These are phyloP conservation scores for Aphanocladium album DNA, from an alignment of 2,329 filamentous ascomycete species.

Conservation along the genomic window DNA sequence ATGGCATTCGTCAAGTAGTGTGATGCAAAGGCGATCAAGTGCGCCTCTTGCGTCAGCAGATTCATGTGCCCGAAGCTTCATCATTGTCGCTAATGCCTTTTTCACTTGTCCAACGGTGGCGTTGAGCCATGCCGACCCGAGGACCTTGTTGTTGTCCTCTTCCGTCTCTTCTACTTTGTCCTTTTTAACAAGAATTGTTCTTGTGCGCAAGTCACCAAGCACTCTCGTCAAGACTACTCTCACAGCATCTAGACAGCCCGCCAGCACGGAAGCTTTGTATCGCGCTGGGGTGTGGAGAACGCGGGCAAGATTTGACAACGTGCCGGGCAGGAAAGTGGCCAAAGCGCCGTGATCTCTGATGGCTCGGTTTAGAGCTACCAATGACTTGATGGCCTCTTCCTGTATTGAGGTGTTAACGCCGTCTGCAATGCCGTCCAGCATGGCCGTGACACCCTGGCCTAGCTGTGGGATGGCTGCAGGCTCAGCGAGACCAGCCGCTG, in stretches of 20 bases:
- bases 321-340: conserved; percentile 82
- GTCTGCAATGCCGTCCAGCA: conserved; percentile 68
- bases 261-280: conserved; percentile 54
- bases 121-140: conserved; percentile 63
- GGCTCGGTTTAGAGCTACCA: conserved; percentile 57
- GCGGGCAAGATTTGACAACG: conserved; percentile 75
- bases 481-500: conserved; percentile 46
- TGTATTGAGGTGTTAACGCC: conserved; percentile 65
- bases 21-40: conserved; percentile 66
- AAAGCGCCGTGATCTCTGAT: conserved; percentile 70
- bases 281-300: conserved; percentile 64
- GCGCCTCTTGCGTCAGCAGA: conserved; percentile 62
- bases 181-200: conserved; percentile 38
- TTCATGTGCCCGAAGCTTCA: conserved; percentile 69
- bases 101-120: conserved; percentile 79
- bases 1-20: conserved; percentile 73
- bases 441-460: conserved; percentile 74
- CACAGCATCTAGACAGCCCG: conserved; percentile 56
- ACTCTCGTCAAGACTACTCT: conserved; percentile 49
- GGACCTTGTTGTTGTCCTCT: conserved; percentile 28
- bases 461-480: conserved; percentile 67
- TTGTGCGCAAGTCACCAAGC: conserved; percentile 52
- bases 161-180: conserved; percentile 22
- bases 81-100: conserved; percentile 70
- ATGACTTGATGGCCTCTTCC: conserved; percentile 59